phyloP scores from a whole-genome alignment of 495 filamentous ascomycete genomes.

The Podospora conica region DNA sequence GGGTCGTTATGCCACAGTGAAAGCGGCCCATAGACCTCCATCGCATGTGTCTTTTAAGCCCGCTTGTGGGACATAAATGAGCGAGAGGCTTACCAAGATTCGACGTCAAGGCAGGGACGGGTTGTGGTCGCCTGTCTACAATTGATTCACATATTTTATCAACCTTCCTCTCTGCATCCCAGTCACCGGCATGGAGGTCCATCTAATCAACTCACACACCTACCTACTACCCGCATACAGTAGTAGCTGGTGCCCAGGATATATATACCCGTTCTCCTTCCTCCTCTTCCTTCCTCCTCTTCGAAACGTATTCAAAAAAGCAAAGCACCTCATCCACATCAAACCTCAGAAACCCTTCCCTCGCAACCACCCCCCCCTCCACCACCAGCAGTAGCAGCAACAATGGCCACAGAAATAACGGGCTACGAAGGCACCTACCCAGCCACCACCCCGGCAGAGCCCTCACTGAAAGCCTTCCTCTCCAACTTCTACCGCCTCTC shows the following conservation, averaged over 20 bases:
- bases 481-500: conserved; percentile 33
- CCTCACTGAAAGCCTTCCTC: conserved; percentile 29
- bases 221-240: background rate
- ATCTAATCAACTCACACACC: background rate
- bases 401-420: background rate
- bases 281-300: no score
- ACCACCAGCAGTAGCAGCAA: no score
- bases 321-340: background rate
- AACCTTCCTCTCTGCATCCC: background rate
- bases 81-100: background rate
- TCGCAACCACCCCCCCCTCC: background rate
- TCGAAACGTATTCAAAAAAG: background rate
- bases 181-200: background rate
- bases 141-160: background rate
- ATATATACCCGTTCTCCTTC: background rate
- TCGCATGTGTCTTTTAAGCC: background rate
- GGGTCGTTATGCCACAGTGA: background rate
- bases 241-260: background rate
- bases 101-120: background rate
- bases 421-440: conserved; percentile 30
- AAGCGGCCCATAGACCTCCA: background rate
- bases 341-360: background rate
- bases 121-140: background rate
- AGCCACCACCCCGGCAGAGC: conserved; percentile 11
- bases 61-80: background rate